Evolutionary conservation across 495 filamentous ascomycete species (phyloP), one percentile per base, ranked within the genome.

Genomic region (Aspergillus saccharolyticus): DNA sequence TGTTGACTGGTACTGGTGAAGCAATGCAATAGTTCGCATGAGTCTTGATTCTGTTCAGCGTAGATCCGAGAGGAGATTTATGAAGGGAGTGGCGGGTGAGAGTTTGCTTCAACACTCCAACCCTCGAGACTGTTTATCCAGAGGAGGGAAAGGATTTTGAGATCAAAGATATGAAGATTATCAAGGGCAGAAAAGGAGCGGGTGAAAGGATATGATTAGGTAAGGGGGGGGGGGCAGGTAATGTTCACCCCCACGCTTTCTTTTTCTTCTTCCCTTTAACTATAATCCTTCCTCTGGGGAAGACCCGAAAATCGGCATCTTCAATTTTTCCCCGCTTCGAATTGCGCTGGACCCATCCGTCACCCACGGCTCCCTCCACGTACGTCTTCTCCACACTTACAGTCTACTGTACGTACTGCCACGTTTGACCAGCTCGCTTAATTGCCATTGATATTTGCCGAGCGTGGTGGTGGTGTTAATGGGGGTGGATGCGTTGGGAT

Each of bases 21-120:
- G 39, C 20, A 55, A 55, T 55, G 54, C 54, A 55, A 55, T 47
- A 49, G 15, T 39, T 55, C 28, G 42, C 39, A 5, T 39, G 33
- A 39, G 33, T 39, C 10, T 12, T 5, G 12, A 39, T 8, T 39
- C 33, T 39, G 33, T 39, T 12, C 7, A 6, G 33, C 12, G 33
- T 39, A 39, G 33, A 39, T 5, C 33, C 10, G 33, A 2, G 14
- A 9, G 33, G 14, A 9, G 33, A 28, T 28, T 39, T 39, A 39
- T 28, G 3, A 9, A n/a, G 25, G 9, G 25, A 9, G 25, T 28
- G 25, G 25, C 25, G 33, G 33, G 33, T 10, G 6, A 39, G 33
- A 2, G 33, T 39, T 39, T 39, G 2, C 14, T 12, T 12, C 5
- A 8, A n/a, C 43, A n/a, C 5, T 8, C 19, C 44, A n/a, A 20